Conservation (phyloP, 352 stramenopile genomes). For the Nothophytophthora sp. region DNA sequence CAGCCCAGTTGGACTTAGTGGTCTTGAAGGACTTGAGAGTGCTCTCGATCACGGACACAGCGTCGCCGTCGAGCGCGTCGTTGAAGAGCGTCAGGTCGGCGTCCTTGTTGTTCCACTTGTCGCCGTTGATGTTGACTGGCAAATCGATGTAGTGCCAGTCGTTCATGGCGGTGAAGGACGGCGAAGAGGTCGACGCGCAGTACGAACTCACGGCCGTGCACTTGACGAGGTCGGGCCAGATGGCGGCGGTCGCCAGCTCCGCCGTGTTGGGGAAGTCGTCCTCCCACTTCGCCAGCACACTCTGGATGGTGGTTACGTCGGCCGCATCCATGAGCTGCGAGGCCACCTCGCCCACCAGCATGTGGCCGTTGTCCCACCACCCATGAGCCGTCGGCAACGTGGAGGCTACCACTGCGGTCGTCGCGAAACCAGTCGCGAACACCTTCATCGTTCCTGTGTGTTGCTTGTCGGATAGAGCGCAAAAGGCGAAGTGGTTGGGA, state of each 20-base stretch:
- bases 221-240: constrained; percentile 69
- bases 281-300: constrained; percentile 44
- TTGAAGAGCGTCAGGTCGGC: constrained; percentile 51
- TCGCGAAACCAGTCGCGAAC: constrained; percentile 12
- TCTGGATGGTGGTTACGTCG: constrained; percentile 52
- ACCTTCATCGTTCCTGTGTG: constrained; percentile 31
- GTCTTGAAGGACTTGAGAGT: constrained; percentile 55
- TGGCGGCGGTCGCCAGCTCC: constrained; percentile 40
- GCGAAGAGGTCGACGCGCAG: constrained; percentile 31
- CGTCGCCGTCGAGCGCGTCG: constrained; percentile 49
- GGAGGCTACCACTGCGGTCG: constrained; percentile 7
- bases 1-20: constrained; percentile 63
- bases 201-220: constrained; percentile 39
- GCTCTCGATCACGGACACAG: constrained; percentile 42
- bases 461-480: neutral
- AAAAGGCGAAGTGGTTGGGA: constrained; percentile 27
- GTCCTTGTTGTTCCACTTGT: constrained; percentile 34
- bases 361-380: constrained; percentile 75
- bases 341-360: constrained; percentile 56
- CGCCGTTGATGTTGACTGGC: constrained; percentile 52
- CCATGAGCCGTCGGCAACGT: constrained; percentile 22
- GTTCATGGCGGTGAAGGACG: constrained; percentile 53
- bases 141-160: constrained; percentile 78
- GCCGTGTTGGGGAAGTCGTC: constrained; percentile 62
- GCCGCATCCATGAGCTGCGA: constrained; percentile 44